Evolutionary conservation across 805 yeast genomes (phyloP), one percentile per base, ranked within the genome.

Genomic region (Yamadazyma philogaea): DNA sequence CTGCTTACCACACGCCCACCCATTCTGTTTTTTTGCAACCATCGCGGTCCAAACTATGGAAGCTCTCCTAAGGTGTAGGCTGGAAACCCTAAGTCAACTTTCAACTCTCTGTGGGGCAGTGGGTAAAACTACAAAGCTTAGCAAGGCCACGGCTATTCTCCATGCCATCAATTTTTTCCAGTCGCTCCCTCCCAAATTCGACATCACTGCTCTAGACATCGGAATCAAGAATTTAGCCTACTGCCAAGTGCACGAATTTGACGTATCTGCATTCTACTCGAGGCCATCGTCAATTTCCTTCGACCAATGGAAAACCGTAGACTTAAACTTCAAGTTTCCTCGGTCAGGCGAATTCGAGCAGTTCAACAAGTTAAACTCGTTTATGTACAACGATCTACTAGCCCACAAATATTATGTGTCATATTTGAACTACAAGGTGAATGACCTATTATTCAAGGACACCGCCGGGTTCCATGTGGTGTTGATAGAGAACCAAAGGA

Each of bases 211-310:
- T 18, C 55, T 70, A 7, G 75, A 70, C 45, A 59, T 70, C 10
- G 75, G 75, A 6, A 47, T 69, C 42, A 68, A 67, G 51, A 68
- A 70, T 54, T 67, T 70, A 45, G 59, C 72, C 7, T 67, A 60
- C 44, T 68, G 74, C 50, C 53, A 59, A 41, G 33, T 50, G 14
- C 6, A 30, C 14, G 16, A 16, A 3, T 34, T 34, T n/a, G 35
- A 40, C 20, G 33, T 40, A 5, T 19, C 38, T 6, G 14, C 28
- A 7, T 40, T 40, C 19, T 16, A 16, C 11, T 22, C 30, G 5
- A 34, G 15, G 7, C 31, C 32, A 20, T 34, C 40, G 7, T 18
- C 20, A 7, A 16, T 43, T 17, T 21, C 20, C 28, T 44, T 44
- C 20, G 33, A 34, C 8, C 20, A 31, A 7, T 54, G 58, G 58